Evolutionary conservation across 2,329 filamentous ascomycete genomes (phyloP).

Genomic region (Diplocarpon mali): DNA sequence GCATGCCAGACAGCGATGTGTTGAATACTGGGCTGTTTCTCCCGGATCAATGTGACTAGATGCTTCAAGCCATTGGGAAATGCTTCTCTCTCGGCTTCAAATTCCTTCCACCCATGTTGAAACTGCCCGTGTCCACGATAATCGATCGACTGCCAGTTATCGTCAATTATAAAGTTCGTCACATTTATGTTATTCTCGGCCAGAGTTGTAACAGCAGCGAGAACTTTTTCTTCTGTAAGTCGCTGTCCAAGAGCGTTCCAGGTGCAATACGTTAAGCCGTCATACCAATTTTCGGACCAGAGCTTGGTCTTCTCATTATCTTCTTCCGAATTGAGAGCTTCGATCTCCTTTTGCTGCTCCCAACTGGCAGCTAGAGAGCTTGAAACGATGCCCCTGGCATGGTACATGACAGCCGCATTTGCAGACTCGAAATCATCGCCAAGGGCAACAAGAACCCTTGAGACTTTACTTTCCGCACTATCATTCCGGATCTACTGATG

Average conservation of each 20-base stretch:
- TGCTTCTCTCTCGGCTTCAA: constrained; percentile 69
- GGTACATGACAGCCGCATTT: constrained; percentile 73
- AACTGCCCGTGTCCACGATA: constrained; percentile 39
- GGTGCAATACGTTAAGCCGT: constrained; percentile 88
- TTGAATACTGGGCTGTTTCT: constrained; percentile 58
- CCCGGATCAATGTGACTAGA: constrained; percentile 57
- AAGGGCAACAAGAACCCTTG: constrained; percentile 58
- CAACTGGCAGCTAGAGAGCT: constrained; percentile 33
- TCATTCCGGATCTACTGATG: constrained; percentile 54
- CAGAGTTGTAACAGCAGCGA: constrained; percentile 62
- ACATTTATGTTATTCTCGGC: constrained; percentile 63
- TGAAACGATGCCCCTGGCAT: constrained; percentile 59
- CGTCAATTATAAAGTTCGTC: constrained; percentile 84
- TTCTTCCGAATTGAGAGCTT: constrained; percentile 30
- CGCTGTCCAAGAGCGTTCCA: constrained; percentile 89
- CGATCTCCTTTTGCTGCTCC: constrained; percentile 36
- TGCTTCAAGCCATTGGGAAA: constrained; percentile 74
- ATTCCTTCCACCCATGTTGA: constrained; percentile 61
- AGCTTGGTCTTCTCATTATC: constrained; percentile 35
- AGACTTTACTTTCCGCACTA: constrained; percentile 39
- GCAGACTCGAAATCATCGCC: constrained; percentile 64
- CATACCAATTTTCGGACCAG: constrained; percentile 84
- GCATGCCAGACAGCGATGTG: constrained; percentile 95
- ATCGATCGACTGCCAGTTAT: constrained; percentile 84
- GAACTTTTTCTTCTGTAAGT: constrained; percentile 70